Evolutionary conservation across 371 early-diverging fungal species (phyloP).

Genomic region (Synchytrium microbalum): DNA sequence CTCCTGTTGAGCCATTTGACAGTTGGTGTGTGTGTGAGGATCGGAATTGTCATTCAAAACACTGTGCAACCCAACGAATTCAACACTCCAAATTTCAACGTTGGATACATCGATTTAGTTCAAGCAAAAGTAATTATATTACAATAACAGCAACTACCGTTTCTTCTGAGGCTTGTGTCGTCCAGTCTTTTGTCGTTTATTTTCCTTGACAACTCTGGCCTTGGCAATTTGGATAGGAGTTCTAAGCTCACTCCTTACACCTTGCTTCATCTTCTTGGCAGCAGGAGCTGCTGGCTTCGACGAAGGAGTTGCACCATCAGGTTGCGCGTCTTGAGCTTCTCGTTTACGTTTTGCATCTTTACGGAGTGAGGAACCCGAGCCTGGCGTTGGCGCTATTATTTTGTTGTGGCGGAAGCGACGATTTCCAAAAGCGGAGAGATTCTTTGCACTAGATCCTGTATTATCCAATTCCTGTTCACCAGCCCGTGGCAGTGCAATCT

Average conservation of each 20-base stretch:
- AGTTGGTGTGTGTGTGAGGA: too few relatives aligned
- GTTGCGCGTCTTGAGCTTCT: background rate
- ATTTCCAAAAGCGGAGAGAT: background rate
- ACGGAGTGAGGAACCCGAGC: background rate
- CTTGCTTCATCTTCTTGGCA: too few relatives aligned
- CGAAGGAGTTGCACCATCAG: background rate
- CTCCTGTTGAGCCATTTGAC: too few relatives aligned
- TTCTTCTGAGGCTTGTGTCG: slow-evolving; percentile 12
- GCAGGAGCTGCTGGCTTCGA: slow-evolving; percentile 4
- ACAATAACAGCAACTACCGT: too few relatives aligned
- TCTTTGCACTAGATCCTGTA: slow-evolving; percentile 8
- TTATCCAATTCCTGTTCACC: slow-evolving; percentile 77
- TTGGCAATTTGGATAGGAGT: slow-evolving; percentile 76
- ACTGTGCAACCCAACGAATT: too few relatives aligned
- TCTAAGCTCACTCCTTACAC: slow-evolving; percentile 73
- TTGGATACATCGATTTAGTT: too few relatives aligned
- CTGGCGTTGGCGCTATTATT: background rate
- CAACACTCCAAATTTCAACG: too few relatives aligned
- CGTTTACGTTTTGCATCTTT: background rate
- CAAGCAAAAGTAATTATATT: too few relatives aligned
- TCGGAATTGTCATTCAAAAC: too few relatives aligned
- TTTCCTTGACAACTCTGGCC: slow-evolving; percentile 67
- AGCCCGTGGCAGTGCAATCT: slow-evolving; percentile 63
- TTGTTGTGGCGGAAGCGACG: background rate
- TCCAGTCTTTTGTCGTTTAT: slow-evolving; percentile 54